A percentile compares a stretch with the other conserved stretches of the same genome.
phyloP scores from a whole-genome alignment of 2,329 filamentous ascomycete species.

The Scorias spongiosa region DNA sequence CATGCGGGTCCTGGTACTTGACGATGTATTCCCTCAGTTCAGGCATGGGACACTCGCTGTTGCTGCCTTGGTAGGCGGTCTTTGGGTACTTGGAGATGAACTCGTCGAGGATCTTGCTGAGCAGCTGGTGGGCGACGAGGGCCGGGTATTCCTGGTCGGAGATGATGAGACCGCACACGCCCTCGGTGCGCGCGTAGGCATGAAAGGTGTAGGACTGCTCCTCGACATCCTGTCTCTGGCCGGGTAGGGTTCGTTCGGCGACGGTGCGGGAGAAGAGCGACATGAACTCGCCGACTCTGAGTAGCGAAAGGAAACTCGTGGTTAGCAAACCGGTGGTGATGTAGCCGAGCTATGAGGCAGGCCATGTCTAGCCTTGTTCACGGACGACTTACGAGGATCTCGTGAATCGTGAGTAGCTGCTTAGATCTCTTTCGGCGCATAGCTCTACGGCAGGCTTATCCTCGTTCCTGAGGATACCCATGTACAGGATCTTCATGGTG shows the following conservation, averaged over 20 bases:
- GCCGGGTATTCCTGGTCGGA: conserved; percentile 39
- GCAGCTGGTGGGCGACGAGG: conserved; percentile 70
- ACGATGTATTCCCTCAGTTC: conserved; percentile 63
- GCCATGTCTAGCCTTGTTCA: neutral
- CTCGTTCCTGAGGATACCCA: conserved; percentile 75
- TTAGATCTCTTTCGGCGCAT: conserved; percentile 60
- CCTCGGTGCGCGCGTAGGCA: conserved; percentile 30
- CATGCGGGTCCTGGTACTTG: conserved; percentile 72
- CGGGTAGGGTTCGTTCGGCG: conserved; percentile 68
- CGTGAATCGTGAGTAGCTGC: conserved; percentile 67
- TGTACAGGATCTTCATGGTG: conserved; percentile 76
- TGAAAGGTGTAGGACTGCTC: conserved; percentile 58
- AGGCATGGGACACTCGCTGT: conserved; percentile 44
- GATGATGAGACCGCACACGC: conserved; percentile 32
- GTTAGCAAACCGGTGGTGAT: too few species aligned
- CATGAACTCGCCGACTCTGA: conserved; percentile 54
- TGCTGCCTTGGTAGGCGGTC: conserved; percentile 46
- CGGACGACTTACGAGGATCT: conserved; percentile 24
- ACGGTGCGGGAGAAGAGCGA: conserved; percentile 75
- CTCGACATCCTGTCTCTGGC: conserved; percentile 72
- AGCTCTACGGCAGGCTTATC: conserved; percentile 62
- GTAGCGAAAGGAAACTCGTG: neutral
- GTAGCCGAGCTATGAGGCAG: neutral
- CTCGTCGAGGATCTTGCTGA: conserved; percentile 77
- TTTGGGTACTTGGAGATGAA: conserved; percentile 65